Evolutionary conservation across 2,329 filamentous ascomycete genomes (phyloP), one percentile per base, ranked within the genome.

Genomic region (Anthostomella pinea): DNA sequence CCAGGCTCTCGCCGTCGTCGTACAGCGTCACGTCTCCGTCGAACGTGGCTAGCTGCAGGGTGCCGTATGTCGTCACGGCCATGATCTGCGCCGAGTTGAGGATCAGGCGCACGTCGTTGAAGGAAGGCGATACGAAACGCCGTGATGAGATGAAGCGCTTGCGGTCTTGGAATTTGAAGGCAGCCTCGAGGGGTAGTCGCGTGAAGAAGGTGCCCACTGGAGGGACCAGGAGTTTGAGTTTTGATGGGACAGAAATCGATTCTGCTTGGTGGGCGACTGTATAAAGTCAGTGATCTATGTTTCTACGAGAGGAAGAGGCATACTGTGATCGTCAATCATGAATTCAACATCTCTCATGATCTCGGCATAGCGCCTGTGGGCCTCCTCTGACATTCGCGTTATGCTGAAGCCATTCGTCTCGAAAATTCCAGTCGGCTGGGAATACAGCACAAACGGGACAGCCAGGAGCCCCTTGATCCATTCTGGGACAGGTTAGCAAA

Each of bases 21-120:
- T 98, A 98, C 15, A 98, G 74, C 1, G 93, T 98, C 33, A 98
- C 89, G 64, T 98, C 93, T 64, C 93, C 93, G 63, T 98, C 93
- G 59, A 98, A 98, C 0, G 93, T 98, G 35, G 95, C 83, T 4
- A 98, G 75, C 51, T 93, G 81, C 7, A 96, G 73, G 4, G 79
- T 75, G 15, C 85, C 83, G 28, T 72, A 69, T 16, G 79, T 79
- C 11, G 88, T 84, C n/a, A 97, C 78, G 24, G 87, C 88, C 82
- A 96, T 89, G 42, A 91, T 74, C 65, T 98, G 93, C 13, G 93
- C 90, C 24, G 93, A 93, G 66, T 98, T 98, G 51, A 98, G 78
- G 33, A 95, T 85, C 16, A 96, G 73, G 2, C 93, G 82, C 41
- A 98, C 81, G 59, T 98, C 93, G 66, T 98, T 98, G 75, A 98